Base-by-base conservation (phyloP, 768 basidiomycete species). In the Hygrocybe punicea region DNA sequence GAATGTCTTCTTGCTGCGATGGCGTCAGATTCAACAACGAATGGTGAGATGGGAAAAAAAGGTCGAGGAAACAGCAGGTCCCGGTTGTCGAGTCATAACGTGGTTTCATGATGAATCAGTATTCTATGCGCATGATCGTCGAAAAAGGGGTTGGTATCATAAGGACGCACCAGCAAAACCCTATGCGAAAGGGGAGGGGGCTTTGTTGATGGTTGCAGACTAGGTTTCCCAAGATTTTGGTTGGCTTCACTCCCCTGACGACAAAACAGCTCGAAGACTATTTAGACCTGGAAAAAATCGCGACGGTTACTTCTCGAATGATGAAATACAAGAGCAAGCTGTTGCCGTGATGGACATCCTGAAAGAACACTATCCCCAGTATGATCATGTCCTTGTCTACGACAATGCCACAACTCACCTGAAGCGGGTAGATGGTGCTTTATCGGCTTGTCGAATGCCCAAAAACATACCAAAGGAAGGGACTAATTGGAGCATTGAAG, bases 201-300 rank as follows among this genome's bases (percentile, higher is more conserved):
- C 51, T 1, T 74, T 69, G 3, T 53, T 71, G 1, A 75, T 74
- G 71, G 64, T 74, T 21, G 64, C 70, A 0, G 67, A 75, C 58
- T 74, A 70, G 61, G 69, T 75, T 1, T 74, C 68, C 2, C 59
- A 70, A 6, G 68, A 73, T 25, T 70, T 64, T 58, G 67, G 68
- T 8, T 72, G 66, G 64, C 46, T 73, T 8, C 25, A 11, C 11
- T 69, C 65, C 9, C 56, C 23, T 1, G 60, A 71, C 63, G 62
- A 65, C n/a, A 2, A 63, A 58, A 29, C 37, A 65, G 19, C 40
- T 9, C 24, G 62, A 62, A 6, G 46, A 52, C 2, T 56, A 68
- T 4, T 25, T 68, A 50, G 58, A 24, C 56, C 60, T 16, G 69
- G 66, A n/a, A n/a, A n/a, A n/a, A n/a, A n/a, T n/a, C n/a, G n/a